These are phyloP conservation scores for Priceomyces medius DNA, from an alignment of 805 yeast genomes.

Conservation along the genomic window DNA sequence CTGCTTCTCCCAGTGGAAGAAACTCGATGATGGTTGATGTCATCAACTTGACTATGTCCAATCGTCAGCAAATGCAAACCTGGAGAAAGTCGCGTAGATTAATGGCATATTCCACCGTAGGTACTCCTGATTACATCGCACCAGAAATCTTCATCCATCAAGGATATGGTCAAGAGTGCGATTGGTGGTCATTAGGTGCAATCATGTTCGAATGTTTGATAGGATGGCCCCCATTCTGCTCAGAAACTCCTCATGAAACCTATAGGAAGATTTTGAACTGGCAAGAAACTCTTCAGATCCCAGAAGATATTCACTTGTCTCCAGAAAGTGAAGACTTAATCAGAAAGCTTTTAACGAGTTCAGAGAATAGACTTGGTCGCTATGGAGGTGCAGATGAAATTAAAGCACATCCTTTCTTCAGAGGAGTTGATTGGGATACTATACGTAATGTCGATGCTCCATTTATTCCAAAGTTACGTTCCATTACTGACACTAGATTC, in stretches of 20 bases:
- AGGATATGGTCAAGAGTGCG: slow-evolving; percentile 96
- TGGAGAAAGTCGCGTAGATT: slow-evolving; percentile 90
- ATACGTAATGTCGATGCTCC: slow-evolving; percentile 90
- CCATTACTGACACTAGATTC: slow-evolving; percentile 93
- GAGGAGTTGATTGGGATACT: slow-evolving; percentile 94
- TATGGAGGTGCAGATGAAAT: slow-evolving; percentile 91
- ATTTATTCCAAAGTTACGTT: slow-evolving; percentile 84
- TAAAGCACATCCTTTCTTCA: slow-evolving; percentile 86
- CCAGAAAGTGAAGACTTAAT: slow-evolving; percentile 88
- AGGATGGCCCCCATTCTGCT: slow-evolving; percentile 97
- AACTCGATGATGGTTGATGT: slow-evolving; percentile 91
- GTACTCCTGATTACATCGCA: slow-evolving; percentile 95
- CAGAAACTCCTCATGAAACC: slow-evolving; percentile 92
- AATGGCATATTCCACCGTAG: slow-evolving; percentile 96
- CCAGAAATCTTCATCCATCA: slow-evolving; percentile 91
- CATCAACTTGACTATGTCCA: slow-evolving; percentile 91
- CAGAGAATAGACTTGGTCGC: slow-evolving; percentile 81
- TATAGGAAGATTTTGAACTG: slow-evolving; percentile 88
- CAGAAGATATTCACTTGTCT: slow-evolving; percentile 86
- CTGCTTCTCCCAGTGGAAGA: slow-evolving; percentile 42
- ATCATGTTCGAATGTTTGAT: slow-evolving; percentile 94
- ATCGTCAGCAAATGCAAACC: slow-evolving; percentile 91
- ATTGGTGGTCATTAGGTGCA: slow-evolving; percentile 97
- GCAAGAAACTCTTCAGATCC: slow-evolving; percentile 84
- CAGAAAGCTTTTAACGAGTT: slow-evolving; percentile 67